phyloP scores from a whole-genome alignment of 1,284 basidiomycete species.

The Ceratobasidium sp. region DNA sequence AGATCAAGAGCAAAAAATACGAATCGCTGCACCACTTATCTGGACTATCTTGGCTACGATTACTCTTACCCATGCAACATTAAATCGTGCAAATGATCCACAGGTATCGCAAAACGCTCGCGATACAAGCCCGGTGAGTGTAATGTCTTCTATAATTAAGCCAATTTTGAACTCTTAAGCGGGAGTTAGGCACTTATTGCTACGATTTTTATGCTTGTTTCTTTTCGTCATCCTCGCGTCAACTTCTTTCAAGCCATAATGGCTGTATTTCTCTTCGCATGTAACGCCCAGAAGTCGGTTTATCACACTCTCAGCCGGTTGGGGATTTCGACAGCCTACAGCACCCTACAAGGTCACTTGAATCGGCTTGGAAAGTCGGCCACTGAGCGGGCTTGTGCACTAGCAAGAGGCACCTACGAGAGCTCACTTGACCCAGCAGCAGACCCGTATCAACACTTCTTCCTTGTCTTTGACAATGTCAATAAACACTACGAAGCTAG shows the following conservation, averaged over 20 bases:
- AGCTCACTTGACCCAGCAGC: background rate
- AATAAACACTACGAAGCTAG: background rate
- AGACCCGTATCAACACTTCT: background rate
- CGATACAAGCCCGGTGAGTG: too few relatives aligned
- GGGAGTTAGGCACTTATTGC: too few relatives aligned
- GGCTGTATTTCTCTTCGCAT: conserved; percentile 22
- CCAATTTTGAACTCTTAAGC: too few relatives aligned
- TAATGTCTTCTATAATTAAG: too few relatives aligned
- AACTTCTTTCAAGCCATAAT: conserved; percentile 17
- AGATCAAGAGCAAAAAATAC: too few relatives aligned
- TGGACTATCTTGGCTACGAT: too few relatives aligned
- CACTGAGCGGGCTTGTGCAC: background rate
- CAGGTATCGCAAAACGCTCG: too few relatives aligned
- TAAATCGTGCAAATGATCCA: too few relatives aligned
- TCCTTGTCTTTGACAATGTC: conserved; percentile 15
- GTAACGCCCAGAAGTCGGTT: conserved; percentile 7
- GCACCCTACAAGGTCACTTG: background rate
- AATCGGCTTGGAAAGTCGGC: conserved; percentile 6
- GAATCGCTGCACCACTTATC: too few relatives aligned
- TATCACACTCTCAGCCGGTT: background rate
- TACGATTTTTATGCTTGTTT: conserved; percentile 3
- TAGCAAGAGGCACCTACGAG: background rate
- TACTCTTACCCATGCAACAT: too few relatives aligned
- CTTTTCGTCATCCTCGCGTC: background rate
- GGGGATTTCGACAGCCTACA: background rate